phyloP scores from a whole-genome alignment of 1,284 basidiomycete species.

The Paramarasmius palmivorus region DNA sequence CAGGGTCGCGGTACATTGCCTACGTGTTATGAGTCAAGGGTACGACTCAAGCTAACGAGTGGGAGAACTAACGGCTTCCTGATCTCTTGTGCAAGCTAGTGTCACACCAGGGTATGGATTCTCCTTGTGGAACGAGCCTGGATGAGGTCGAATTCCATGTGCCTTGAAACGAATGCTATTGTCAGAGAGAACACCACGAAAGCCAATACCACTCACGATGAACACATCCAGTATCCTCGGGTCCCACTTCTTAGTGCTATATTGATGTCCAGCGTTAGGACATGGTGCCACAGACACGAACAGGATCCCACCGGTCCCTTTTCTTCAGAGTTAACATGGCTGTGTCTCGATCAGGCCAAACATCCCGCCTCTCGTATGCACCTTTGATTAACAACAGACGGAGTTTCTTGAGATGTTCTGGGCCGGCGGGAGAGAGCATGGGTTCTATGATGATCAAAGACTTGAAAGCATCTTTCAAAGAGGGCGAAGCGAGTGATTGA shows the following conservation, averaged over 20 bases:
- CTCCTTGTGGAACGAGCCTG: constrained; percentile 28
- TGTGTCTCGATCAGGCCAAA: constrained; percentile 45
- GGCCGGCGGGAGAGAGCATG: constrained; percentile 49
- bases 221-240: constrained; percentile 45
- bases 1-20: constrained; percentile 52
- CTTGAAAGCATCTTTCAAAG: constrained; percentile 29
- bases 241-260: constrained; percentile 46
- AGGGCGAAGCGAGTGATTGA: constrained; percentile 43
- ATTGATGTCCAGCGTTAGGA: too few species aligned
- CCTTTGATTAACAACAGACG: constrained; percentile 39
- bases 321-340: constrained; percentile 37
- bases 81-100: constrained; percentile 53
- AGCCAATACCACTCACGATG: constrained; percentile 36
- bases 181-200: background rate
- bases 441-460: constrained; percentile 58
- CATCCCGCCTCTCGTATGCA: constrained; percentile 46
- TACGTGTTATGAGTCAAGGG: too few species aligned
- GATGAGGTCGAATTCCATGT: constrained; percentile 43
- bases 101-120: constrained; percentile 39
- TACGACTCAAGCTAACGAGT: too few species aligned
- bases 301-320: constrained; percentile 13
- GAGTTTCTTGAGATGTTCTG: constrained; percentile 38
- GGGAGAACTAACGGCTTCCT: constrained; percentile 49
- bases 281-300: too few species aligned
- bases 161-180: constrained; percentile 28